Conservation (phyloP, 78 protist species). For the Cavenderia fasciculata region DNA sequence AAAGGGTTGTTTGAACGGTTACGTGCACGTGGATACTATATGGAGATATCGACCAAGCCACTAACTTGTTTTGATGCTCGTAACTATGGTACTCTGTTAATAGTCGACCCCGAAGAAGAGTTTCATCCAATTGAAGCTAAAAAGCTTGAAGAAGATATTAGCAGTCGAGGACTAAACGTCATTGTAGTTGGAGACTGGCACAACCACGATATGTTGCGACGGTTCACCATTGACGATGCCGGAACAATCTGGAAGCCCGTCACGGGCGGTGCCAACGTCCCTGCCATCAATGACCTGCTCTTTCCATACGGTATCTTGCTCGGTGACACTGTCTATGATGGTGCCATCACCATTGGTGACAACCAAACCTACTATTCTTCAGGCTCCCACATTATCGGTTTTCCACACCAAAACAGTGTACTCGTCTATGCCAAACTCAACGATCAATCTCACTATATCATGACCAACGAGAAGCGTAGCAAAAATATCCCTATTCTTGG, state of each 20-base stretch:
- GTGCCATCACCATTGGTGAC: conserved; percentile 5
- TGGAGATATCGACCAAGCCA: conserved; percentile 61
- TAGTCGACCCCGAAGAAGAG: conserved; percentile 96
- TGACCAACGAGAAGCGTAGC: neutral
- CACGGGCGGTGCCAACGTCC: conserved; percentile 95
- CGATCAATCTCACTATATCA: conserved; percentile 10
- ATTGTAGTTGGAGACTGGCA: conserved; percentile 90
- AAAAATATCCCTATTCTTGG: conserved; percentile 52
- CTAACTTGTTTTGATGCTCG: conserved; percentile 93
- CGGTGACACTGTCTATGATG: conserved; percentile 72
- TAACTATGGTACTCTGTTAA: conserved; percentile 89
- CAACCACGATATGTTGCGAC: neutral
- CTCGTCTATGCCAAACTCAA: neutral
- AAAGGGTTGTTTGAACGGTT: conserved; percentile 30
- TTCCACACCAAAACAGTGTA: conserved; percentile 45
- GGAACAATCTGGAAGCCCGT: conserved; percentile 91
- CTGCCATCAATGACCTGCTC: conserved; percentile 93
- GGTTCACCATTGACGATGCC: no score
- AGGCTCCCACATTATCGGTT: conserved; percentile 49
- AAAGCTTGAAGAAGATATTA: conserved; percentile 83
- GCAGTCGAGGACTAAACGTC: conserved; percentile 85
- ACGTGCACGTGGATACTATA: conserved; percentile 24
- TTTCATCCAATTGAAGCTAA: conserved; percentile 74
- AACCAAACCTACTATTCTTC: conserved; percentile 10
- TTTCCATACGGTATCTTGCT: conserved; percentile 83